Evolutionary conservation across 352 stramenopile species (phyloP), one percentile per base, ranked within the genome.

Genomic region (Globisporangium paddicum): DNA sequence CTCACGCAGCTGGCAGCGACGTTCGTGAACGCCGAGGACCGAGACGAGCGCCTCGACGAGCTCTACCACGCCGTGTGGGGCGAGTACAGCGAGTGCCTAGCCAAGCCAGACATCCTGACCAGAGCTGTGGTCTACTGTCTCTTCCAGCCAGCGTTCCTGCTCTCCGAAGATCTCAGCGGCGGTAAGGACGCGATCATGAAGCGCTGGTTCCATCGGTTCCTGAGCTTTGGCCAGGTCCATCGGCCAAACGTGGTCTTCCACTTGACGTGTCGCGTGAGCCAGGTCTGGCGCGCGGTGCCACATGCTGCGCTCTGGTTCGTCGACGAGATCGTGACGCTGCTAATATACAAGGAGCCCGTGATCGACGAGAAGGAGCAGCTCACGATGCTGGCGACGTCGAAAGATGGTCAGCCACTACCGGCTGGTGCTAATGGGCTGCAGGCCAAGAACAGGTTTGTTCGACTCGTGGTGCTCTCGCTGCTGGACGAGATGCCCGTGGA

Each of bases 221-320:
- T 82, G 37, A 40, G 46, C 26, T 90, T 89, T 57, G 85, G 80
- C 34, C 62, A 79, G 23, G 59, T 68, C 5, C 66, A 90, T 40
- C 71, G 85, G 5, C 85, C 85, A 3, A 92, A 92, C 47, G 85
- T 91, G 14, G 65, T 94, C 16, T 94, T 89, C 65, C 85, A 94
- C 69, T 45, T 94, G 26, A 51, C 73, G 30, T 90, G 79, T 37
- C 78, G 78, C 2, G 64, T 94, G 19, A 82, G 66, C 5, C 80
- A 88, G 60, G 66, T 82, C 35, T 92, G 82, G 82, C 75, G 81
- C 13, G 70, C 76, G 6, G 69, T 76, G 10, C 85, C 81, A 3
- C 46, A 58, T 0, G 58, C 74, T 11, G 80, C 82, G 28, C 50
- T 77, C 25, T 59, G 63, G 16, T 94, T 87, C 55, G 60, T 72